Evolutionary conservation across 768 basidiomycete species (phyloP).

Genomic region (Naganishia vaughanmartiniae): DNA sequence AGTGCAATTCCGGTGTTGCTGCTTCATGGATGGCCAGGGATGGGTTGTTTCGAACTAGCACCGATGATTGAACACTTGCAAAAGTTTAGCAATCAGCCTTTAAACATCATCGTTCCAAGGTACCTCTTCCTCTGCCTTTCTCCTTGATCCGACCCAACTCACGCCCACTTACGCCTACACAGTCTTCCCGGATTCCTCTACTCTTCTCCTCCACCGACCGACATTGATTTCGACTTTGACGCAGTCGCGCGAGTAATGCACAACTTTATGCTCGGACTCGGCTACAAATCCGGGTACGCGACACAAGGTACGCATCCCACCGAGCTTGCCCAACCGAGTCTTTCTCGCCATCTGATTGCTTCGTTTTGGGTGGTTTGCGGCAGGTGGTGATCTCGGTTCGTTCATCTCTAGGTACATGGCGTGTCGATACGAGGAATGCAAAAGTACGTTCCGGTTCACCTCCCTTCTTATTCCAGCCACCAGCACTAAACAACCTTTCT

Average conservation of each 20-base stretch:
- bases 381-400: conserved; percentile 48
- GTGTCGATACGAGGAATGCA: conserved; percentile 39
- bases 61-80: conserved; percentile 33
- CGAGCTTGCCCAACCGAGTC: too few relatives aligned
- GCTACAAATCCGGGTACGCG: conserved; percentile 37
- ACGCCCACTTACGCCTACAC: too few relatives aligned
- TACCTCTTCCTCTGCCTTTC: background rate
- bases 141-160: background rate
- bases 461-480: too few relatives aligned
- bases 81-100: conserved; percentile 30
- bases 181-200: conserved; percentile 45
- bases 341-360: background rate
- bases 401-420: conserved; percentile 39
- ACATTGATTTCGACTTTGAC: conserved; percentile 36
- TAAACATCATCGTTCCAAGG: conserved; percentile 35
- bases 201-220: conserved; percentile 42
- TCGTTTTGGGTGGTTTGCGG: background rate
- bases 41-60: conserved; percentile 35
- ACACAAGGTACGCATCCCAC: conserved; percentile 39
- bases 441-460: conserved; percentile 35
- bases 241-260: conserved; percentile 45
- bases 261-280: conserved; percentile 47
- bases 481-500: background rate
- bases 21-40: conserved; percentile 30
- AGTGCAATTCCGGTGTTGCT: conserved; percentile 22